Conservation (phyloP, 2,329 filamentous ascomycete species). For the Harringtonia lauricola region DNA sequence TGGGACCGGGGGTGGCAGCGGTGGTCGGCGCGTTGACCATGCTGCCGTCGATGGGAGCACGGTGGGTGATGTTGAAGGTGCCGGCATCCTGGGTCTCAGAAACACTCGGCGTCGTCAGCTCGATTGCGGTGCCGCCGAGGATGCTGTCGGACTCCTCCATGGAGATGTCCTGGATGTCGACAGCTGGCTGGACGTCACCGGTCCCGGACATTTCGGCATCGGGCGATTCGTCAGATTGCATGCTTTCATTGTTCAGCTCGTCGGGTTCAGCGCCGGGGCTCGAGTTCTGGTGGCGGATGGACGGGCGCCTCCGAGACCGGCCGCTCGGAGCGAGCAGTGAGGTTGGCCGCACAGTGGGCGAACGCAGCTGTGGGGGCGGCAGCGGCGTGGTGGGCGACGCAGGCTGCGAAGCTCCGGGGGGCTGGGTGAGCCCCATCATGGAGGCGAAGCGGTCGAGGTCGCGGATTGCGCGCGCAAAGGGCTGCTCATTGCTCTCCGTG, state of each 20-base stretch:
- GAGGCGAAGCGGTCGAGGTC: conserved; percentile 75
- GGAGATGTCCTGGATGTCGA: conserved; percentile 72
- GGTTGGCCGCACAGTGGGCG: conserved; percentile 41
- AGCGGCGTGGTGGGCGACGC: conserved; percentile 82
- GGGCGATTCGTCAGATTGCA: conserved; percentile 65
- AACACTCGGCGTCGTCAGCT: conserved; percentile 64
- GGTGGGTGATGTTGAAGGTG: conserved; percentile 89
- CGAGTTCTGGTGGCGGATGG: conserved; percentile 82
- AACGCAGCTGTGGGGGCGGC: conserved; percentile 51
- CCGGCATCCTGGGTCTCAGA: conserved; percentile 81
- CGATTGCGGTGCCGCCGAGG: conserved; percentile 63
- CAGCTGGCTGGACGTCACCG: conserved; percentile 66
- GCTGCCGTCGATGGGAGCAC: conserved; percentile 73
- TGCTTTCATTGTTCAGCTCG: conserved; percentile 75
- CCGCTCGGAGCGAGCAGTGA: conserved; percentile 40
- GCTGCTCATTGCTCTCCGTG: conserved; percentile 55
- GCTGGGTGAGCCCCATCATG: conserved; percentile 59
- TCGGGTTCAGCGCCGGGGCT: conserved; percentile 62
- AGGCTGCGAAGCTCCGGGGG: conserved; percentile 69
- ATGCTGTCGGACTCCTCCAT: conserved; percentile 75
- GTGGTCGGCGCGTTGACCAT: conserved; percentile 54
- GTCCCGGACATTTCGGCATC: conserved; percentile 72
- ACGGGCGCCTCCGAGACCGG: conserved; percentile 60
- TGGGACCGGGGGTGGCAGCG: conserved; percentile 36
- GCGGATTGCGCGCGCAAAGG: conserved; percentile 67